Evolutionary conservation across 257 asterid species (phyloP).

Genomic region (Solanum lycopersicoides): DNA sequence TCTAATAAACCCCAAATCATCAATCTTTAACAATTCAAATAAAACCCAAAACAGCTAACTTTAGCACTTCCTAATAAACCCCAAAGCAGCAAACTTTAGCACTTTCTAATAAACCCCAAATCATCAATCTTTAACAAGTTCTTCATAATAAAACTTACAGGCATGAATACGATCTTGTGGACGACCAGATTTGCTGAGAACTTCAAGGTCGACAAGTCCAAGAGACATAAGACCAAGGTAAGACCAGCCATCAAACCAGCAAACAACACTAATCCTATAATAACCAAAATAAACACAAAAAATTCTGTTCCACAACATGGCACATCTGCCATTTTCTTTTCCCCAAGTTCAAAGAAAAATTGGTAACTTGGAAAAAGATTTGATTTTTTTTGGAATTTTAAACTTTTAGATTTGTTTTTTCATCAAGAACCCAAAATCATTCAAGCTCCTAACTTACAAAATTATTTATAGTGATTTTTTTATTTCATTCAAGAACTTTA

Average conservation of each 20-base stretch:
- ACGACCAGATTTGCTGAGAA: conserved; percentile 92
- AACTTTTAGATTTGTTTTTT: neutral
- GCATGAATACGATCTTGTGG: conserved; percentile 85
- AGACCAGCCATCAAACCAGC: conserved; percentile 99
- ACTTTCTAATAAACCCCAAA: neutral
- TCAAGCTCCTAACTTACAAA: neutral
- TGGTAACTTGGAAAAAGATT: neutral
- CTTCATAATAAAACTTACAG: conserved; percentile 21
- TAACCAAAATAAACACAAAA: conserved; percentile 28
- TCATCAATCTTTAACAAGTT: neutral
- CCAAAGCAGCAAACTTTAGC: neutral
- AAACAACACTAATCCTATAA: conserved; percentile 67
- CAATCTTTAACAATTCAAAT: neutral
- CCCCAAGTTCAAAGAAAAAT: neutral
- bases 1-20: neutral
- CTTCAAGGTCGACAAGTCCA: conserved; percentile 98
- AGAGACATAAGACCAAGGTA: conserved; percentile 99
- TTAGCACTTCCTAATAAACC: neutral
- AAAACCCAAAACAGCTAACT: neutral
- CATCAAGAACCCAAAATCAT: neutral
- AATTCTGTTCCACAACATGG: conserved; percentile 55
- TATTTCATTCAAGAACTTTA: neutral
- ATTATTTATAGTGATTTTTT: neutral
- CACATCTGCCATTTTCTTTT: conserved; percentile 45
- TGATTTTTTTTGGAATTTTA: neutral